Evolutionary conservation across 192 early-diverging fungal genomes (phyloP).

Genomic region (Backusella parvicylindrica): DNA sequence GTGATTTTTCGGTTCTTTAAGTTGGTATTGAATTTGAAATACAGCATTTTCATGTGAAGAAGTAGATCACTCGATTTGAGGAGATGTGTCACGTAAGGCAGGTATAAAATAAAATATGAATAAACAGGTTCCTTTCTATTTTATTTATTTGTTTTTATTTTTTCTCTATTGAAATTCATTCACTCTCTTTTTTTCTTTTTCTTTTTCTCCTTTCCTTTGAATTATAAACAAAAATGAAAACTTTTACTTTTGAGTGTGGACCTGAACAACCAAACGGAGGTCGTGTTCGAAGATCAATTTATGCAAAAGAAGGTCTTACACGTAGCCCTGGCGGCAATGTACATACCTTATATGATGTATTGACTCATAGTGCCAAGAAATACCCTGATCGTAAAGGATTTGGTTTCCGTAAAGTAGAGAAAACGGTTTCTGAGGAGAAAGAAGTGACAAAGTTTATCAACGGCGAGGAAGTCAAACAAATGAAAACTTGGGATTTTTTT

Average conservation of each 20-base stretch:
- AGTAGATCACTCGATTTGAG: not conserved
- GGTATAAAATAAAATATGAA: not conserved
- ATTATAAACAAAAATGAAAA: constrained; percentile 19
- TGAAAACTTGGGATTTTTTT: constrained; percentile 83
- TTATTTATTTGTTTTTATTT: not conserved
- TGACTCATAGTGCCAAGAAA: constrained; percentile 52
- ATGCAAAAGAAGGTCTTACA: constrained; percentile 43
- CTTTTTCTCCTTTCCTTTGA: constrained; percentile 10
- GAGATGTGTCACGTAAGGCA: not conserved
- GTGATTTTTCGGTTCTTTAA: not conserved
- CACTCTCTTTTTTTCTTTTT: not conserved
- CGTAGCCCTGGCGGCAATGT: constrained; percentile 43
- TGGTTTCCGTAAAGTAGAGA: constrained; percentile 66
- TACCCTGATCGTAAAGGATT: constrained; percentile 60
- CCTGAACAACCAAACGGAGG: constrained; percentile 27
- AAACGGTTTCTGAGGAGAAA: constrained; percentile 74
- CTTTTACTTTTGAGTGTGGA: constrained; percentile 21
- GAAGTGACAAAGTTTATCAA: constrained; percentile 56
- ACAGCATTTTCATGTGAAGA: constrained; percentile 3
- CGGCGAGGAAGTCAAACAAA: constrained; percentile 58
- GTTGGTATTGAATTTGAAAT: not conserved
- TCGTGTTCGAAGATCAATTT: constrained; percentile 42
- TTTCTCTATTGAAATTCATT: not conserved
- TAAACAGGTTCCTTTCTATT: not conserved
- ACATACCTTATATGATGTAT: constrained; percentile 69